Evolutionary conservation across 495 filamentous ascomycete species (phyloP), one percentile per base, ranked within the genome.

Genomic region (Entonaema liquescens): DNA sequence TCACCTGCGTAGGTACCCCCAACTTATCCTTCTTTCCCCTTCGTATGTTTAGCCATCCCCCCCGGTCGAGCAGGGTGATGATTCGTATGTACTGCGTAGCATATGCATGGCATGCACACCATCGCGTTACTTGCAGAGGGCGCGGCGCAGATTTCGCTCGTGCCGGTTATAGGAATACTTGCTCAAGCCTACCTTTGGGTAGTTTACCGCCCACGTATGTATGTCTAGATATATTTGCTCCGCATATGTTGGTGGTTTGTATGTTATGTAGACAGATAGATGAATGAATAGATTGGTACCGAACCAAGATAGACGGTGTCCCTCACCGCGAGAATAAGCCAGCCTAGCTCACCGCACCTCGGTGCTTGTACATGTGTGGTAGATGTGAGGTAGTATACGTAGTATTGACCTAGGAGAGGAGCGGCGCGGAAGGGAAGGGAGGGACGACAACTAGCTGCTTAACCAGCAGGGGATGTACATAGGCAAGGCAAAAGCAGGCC

Each of bases 111-210:
- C 26, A 29, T 9, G 13, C 49, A 26, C 47, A 62, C 59, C 31
- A 53, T 52, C 47, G 59, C 31, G 29, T 50, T 44, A 53, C 49
- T 38, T 49, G 47, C 29, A 53, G 59, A 50, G 21, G 29, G 44
- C 26, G 44, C 29, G 44, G 31, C 40, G 42, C 17, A 49, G 42
- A 38, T 12, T 47, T 7, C 0, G n/a, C 38, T 40, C 15, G 38
- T 40, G 38, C 38, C 38, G 38, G n/a, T 40, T 40, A n/a, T 13
- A 17, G 15, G 4, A 40, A 40, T 47, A 47, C 42, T 23, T 47
- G 42, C 42, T 47, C 49, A 53, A 53, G n/a, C 49, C 23, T 29
- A 28, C 23, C 11, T 52, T 42, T 5, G 38, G 11, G 29, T 7
- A 31, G 17, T 47, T 47, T n/a, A 11, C 17, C 42, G 17, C 17